A percentile compares a stretch with the other conserved stretches of the same genome.
Evolutionary conservation across 2,329 filamentous ascomycete genomes (phyloP).

Genomic region (Mollisia scopiformis): DNA sequence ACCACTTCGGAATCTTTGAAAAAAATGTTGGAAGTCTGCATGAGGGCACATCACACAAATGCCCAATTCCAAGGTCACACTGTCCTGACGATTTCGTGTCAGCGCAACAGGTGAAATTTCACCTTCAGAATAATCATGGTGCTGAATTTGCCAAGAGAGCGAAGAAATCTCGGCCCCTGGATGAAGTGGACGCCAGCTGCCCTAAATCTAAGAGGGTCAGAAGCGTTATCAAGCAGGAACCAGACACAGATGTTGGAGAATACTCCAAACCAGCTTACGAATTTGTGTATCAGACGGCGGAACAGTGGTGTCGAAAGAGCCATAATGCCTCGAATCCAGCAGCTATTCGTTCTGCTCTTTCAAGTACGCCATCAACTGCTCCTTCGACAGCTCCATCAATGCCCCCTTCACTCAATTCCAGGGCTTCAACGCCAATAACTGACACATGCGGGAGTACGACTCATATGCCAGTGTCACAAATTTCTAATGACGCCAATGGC

Average conservation of each 20-base stretch:
- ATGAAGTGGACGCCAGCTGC: slow-evolving; percentile 8
- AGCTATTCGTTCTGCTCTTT: slow-evolving; percentile 4
- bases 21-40: slow-evolving; percentile 13
- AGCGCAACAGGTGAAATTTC: slow-evolving; percentile 21
- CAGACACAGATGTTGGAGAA: slow-evolving; percentile 11
- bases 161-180: slow-evolving; percentile 6
- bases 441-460: slow-evolving; percentile 15
- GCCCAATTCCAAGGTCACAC: slow-evolving; percentile 15
- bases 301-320: slow-evolving; percentile 5
- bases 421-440: slow-evolving; percentile 18
- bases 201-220: slow-evolving; percentile 15
- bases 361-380: slow-evolving; percentile 14
- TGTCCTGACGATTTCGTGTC: slow-evolving; percentile 19
- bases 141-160: slow-evolving; percentile 5
- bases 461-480: slow-evolving; percentile 14
- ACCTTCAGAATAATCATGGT: slow-evolving; percentile 8
- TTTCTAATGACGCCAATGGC: slow-evolving; percentile 11
- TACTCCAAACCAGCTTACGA: slow-evolving; percentile 13
- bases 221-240: slow-evolving; percentile 15
- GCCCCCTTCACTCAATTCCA: slow-evolving; percentile 20
- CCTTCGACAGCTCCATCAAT: slow-evolving; percentile 16
- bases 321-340: slow-evolving; percentile 6
- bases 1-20: slow-evolving; percentile 16
- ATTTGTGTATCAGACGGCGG: slow-evolving; percentile 19
- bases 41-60: slow-evolving; percentile 15